Evolutionary conservation across 2,329 filamentous ascomycete species (phyloP), one percentile per base, ranked within the genome.

Genomic region (Verticillium nubilum): DNA sequence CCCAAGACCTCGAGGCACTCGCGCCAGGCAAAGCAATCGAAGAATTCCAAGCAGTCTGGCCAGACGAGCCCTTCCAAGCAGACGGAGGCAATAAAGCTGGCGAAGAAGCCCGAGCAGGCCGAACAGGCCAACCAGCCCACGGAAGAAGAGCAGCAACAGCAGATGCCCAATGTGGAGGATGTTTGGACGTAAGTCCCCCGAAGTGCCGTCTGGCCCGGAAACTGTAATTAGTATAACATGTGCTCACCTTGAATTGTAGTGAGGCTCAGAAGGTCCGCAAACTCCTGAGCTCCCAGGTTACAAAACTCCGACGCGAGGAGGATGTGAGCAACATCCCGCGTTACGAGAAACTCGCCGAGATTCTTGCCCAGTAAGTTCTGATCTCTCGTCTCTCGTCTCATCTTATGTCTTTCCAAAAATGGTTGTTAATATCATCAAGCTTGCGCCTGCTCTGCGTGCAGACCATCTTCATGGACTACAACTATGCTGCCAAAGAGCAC

Each of bases 381-480:
- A 54, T 52, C 37, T 61, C 58, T 62, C 59, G 15, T 27, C 57
- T 47, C 19, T 19, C 42, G 25, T 25, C 52, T 27, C 25, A n/a
- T 9, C 35, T 28, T 15, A 5, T 7, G 25, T n/a, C 13, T 52
- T 27, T 33, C 23, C 5, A 15, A 35, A 19, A 2, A 31, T 13
- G 3, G 3, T 26, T 59, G 52, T 59, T 64, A 54, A 69, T 60
- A 50, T 17, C 52, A 53, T 54, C 56, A 68, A 90, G 87, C 66
- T 87, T 90, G 72, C 91, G 91, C 65, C 76, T 86, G 56, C 82
- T 84, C 61, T 93, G 88, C 70, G 86, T 93, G 70, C 81, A 83
- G 64, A 84, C 86, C 59, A 86, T 94, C 61, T 90, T 92, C 69
- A 76, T 83, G 70, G 87, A 96, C 73, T 86, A 91, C 68, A 78